phyloP scores from a whole-genome alignment of 2,329 filamentous ascomycete genomes.

The Phialophora chinensis region DNA sequence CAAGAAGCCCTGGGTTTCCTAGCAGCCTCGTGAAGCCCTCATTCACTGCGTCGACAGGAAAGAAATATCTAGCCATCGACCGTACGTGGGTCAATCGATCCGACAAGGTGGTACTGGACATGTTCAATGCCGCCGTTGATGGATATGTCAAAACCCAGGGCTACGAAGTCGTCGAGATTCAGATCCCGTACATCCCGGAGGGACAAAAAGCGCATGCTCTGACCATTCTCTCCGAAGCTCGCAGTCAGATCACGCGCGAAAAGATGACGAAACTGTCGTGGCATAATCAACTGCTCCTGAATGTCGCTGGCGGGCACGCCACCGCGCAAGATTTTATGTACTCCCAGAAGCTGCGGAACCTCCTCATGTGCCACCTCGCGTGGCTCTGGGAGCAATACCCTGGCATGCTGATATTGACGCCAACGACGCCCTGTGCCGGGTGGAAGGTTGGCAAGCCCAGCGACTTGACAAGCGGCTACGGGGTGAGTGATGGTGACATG shows the following conservation, averaged over 20 bases:
- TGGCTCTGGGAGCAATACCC: conserved; percentile 73
- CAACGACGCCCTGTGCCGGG: conserved; percentile 75
- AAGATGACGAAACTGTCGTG: conserved; percentile 45
- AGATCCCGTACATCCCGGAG: conserved; percentile 66
- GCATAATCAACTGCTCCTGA: conserved; percentile 62
- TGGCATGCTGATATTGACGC: conserved; percentile 77
- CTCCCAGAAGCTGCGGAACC: conserved; percentile 72
- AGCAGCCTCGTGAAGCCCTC: conserved; percentile 56
- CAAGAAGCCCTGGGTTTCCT: conserved; percentile 58
- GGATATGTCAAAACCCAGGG: conserved; percentile 51
- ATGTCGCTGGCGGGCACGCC: conserved; percentile 65
- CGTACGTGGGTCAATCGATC: conserved; percentile 72
- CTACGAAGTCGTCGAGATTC: conserved; percentile 55
- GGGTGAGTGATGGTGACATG: conserved; percentile 74
- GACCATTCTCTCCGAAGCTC: conserved; percentile 76
- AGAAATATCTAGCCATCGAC: conserved; percentile 73
- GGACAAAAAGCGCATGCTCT: conserved; percentile 78
- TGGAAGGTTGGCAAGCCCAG: conserved; percentile 71
- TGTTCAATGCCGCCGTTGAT: conserved; percentile 68
- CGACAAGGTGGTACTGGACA: conserved; percentile 65
- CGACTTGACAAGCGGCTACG: conserved; percentile 61
- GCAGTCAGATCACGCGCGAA: conserved; percentile 56
- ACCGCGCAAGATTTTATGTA: conserved; percentile 73
- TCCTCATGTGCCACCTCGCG: conserved; percentile 80
- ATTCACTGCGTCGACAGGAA: conserved; percentile 38